Conservation (phyloP, 441 rosid species). For the Raphanus hybrid region DNA sequence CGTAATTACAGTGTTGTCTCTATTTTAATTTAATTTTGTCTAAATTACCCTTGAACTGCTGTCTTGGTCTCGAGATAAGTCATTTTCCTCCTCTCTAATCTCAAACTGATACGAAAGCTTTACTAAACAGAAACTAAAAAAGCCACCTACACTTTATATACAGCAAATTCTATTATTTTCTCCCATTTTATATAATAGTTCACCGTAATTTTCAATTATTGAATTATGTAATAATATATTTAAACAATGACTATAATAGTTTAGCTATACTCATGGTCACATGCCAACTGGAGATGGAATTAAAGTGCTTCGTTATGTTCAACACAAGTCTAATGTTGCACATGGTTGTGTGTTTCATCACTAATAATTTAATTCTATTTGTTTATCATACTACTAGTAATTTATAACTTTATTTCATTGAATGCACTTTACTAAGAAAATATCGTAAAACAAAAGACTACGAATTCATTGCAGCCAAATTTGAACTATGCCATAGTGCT, state of each 20-base stretch:
- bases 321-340: neutral
- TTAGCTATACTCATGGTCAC: neutral
- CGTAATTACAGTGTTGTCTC: slow-evolving; percentile 46
- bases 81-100: neutral
- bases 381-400: neutral
- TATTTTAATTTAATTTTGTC: neutral
- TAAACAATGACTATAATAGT: neutral
- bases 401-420: neutral
- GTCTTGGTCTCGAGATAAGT: neutral
- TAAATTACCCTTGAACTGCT: slow-evolving; percentile 34
- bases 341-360: neutral
- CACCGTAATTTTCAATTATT: neutral
- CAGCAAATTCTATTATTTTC: neutral
- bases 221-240: neutral
- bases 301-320: slow-evolving; percentile 1
- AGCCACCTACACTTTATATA: neutral
- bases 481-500: neutral
- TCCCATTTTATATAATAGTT: neutral
- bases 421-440: neutral
- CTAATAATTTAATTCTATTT: neutral
- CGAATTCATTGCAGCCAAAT: neutral
- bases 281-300: slow-evolving; percentile 1
- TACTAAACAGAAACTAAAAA: neutral
- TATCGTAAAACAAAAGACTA: neutral
- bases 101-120: neutral